Base-by-base conservation (phyloP, 352 stramenopile genomes). In the Phytophthora boehmeriae region DNA sequence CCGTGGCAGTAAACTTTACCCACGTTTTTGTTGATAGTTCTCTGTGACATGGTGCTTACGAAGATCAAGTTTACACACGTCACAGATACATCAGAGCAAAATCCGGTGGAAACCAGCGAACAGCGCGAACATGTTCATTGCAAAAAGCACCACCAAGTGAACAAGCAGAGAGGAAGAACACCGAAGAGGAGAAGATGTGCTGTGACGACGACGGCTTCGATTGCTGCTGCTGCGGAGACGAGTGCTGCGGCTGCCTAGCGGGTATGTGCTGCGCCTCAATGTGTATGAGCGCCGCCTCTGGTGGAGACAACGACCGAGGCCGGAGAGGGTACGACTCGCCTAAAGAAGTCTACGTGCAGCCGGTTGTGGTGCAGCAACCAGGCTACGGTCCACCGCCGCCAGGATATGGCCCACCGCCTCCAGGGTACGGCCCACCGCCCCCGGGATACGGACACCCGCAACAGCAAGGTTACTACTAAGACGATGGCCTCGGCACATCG, bases 1-100 rank as follows among this genome's bases (percentile, higher is more conserved):
- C 25, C 6, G 25, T 30, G 25, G 25, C 38, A 17, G n/a, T 44
- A 44, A 44, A 20, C 38, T 61, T 53, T 52, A 27, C 30, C 28
- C 45, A 48, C 28, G 55, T 56, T 61, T 52, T 54, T 58, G 41
- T 4, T 54, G 27, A 42, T 55, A 27, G 6, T 11, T 50, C 43
- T 25, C 41, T 70, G 62, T 56, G 55, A 70, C 55, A 66, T 35
- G 50, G 38, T 17, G 5, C 2, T 13, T 69, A 59, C 47, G 53
- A 45, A 35, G 20, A 19, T 28, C 28, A 42, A 62, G 42, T 66
- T 48, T 66, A 28, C 62, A 50, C 62, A 60, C 48, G 62, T 66
- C 62, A 27, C 56, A 62, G 20, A 17, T 14, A 42, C 43, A 48
- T 63, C 14, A 66, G 54, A 54, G 61, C 10, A 13, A 34, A 55